These are phyloP conservation scores for Pistacia atlantica DNA, from an alignment of 345 rosid genomes.

Conservation along the genomic window DNA sequence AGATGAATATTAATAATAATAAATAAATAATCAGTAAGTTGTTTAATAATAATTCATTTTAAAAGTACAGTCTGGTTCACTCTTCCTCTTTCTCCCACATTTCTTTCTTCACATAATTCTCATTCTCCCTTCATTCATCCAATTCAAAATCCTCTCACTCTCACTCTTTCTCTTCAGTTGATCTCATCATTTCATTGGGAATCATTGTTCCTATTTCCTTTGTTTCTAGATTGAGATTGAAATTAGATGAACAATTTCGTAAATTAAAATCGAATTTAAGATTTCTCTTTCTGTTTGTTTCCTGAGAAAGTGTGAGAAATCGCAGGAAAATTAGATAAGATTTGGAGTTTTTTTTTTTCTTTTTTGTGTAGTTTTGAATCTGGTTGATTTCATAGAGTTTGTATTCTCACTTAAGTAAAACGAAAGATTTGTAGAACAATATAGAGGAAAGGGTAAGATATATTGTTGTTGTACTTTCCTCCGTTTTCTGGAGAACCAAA, in stretches of 20 bases:
- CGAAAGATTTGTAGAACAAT: background rate
- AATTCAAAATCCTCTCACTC: background rate
- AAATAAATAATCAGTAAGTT: background rate
- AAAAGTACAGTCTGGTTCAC: slow-evolving; percentile 11
- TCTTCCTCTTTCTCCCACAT: slow-evolving; percentile 14
- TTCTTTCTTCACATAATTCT: slow-evolving; percentile 6
- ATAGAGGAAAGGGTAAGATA: background rate
- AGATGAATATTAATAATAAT: background rate
- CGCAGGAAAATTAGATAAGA: background rate
- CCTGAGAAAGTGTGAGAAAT: slow-evolving; percentile 1
- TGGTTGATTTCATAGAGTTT: background rate
- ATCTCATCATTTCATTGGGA: too few relatives aligned
- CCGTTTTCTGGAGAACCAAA: slow-evolving; percentile 13
- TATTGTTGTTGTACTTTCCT: background rate
- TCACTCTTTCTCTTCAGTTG: background rate
- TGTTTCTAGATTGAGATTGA: background rate
- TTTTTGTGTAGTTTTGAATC: background rate
- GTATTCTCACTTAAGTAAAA: background rate
- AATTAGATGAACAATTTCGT: background rate
- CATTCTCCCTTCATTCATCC: background rate
- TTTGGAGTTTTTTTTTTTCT: background rate
- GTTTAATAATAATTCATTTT: background rate
- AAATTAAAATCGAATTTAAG: background rate
- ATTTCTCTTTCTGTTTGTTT: background rate
- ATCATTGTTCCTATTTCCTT: too few relatives aligned